A percentile compares a stretch with the other conserved stretches of the same genome.
phyloP scores from a whole-genome alignment of 352 stramenopile genomes.

The Globisporangium splendens region DNA sequence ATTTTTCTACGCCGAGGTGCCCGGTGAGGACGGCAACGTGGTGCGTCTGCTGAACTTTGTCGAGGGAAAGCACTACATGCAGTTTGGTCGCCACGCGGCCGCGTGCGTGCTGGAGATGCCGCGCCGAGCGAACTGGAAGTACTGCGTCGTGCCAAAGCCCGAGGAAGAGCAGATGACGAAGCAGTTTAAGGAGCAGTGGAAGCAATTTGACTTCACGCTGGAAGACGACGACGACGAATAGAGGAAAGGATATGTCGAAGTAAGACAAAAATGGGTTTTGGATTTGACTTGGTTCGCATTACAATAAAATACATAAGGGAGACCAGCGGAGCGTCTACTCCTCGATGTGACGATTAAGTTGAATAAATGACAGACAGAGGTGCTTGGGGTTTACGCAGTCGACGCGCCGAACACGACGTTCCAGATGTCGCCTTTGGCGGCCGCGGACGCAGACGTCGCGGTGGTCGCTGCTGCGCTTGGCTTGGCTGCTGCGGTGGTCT shows the following conservation, averaged over 20 bases:
- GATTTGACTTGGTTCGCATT: not conserved
- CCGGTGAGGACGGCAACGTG: slow-evolving; percentile 32
- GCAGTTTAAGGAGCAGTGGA: slow-evolving; percentile 60
- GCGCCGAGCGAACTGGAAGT: slow-evolving; percentile 77
- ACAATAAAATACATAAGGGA: not conserved
- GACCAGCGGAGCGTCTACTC: not conserved
- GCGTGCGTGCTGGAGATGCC: slow-evolving; percentile 62
- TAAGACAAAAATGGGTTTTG: not conserved
- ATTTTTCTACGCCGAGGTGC: slow-evolving; percentile 69
- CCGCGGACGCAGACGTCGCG: slow-evolving; percentile 5
- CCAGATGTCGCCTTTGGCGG: slow-evolving; percentile 41
- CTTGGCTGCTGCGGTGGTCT: too few species aligned
- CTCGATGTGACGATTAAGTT: not conserved
- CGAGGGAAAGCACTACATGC: slow-evolving; percentile 78
- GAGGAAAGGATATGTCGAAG: not conserved
- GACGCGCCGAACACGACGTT: slow-evolving; percentile 40
- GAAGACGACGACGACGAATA: slow-evolving; percentile 29
- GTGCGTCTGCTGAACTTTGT: slow-evolving; percentile 58
- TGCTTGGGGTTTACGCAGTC: not conserved
- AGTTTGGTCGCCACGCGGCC: slow-evolving; percentile 71
- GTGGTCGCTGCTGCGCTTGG: not conserved
- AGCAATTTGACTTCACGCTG: slow-evolving; percentile 72
- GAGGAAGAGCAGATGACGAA: slow-evolving; percentile 69
- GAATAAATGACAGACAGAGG: not conserved
- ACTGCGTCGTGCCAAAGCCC: slow-evolving; percentile 68